Conservation (phyloP, 1,139 yeast genomes). For the Saccharomyces pastorianus region DNA sequence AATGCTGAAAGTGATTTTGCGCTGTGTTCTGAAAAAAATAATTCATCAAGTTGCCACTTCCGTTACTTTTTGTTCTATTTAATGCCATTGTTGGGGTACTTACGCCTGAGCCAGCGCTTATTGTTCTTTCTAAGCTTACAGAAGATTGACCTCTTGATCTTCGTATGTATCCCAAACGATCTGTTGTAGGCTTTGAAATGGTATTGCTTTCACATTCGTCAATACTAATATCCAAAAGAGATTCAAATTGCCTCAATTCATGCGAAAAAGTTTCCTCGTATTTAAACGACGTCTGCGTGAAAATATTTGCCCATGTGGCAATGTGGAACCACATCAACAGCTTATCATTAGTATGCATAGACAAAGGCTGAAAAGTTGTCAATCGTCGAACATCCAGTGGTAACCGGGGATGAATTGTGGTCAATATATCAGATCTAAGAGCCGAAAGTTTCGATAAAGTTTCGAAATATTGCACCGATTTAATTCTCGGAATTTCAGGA, state of each 20-base stretch:
- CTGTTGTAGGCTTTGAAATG: background rate
- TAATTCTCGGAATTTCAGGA: constrained; percentile 31
- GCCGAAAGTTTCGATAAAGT: constrained; percentile 14
- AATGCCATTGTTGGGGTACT: background rate
- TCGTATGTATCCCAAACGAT: background rate
- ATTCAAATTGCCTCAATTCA: background rate
- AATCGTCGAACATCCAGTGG: constrained; percentile 15
- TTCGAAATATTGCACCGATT: constrained; percentile 31
- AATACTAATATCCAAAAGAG: background rate
- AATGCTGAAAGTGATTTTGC: background rate
- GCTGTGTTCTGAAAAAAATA: background rate
- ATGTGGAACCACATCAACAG: constrained; percentile 48
- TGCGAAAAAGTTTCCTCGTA: background rate
- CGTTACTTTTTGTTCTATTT: background rate
- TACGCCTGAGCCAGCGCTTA: background rate
- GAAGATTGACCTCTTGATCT: background rate
- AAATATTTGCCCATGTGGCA: constrained; percentile 58
- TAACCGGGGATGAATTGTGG: constrained; percentile 6
- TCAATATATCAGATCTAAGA: constrained; percentile 11
- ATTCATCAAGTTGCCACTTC: background rate
- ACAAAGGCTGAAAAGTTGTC: constrained; percentile 32
- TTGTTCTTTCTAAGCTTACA: background rate
- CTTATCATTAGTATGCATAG: constrained; percentile 40
- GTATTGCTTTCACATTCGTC: background rate
- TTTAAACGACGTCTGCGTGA: constrained; percentile 21